phyloP scores from a whole-genome alignment of 176 grass and related monocot species.

The Oryza brachyantha region DNA sequence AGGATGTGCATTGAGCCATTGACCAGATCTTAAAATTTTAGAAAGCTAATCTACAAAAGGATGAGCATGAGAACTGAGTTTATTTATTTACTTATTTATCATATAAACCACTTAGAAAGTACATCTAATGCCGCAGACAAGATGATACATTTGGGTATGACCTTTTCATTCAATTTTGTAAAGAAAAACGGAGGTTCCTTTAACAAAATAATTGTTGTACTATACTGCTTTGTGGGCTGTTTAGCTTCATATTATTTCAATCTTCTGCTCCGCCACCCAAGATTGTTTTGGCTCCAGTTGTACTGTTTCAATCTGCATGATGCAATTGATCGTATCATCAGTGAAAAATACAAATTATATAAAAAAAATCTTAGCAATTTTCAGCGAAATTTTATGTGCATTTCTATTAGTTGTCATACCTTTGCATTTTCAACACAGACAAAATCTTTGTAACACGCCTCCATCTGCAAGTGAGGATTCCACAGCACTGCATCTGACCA shows the following conservation, averaged over 20 bases:
- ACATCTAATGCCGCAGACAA: background rate
- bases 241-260: conserved; percentile 44
- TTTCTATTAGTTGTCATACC: conserved; percentile 30
- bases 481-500: conserved; percentile 96
- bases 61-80: background rate
- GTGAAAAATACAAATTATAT: conserved; percentile 12
- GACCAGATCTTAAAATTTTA: background rate
- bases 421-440: conserved; percentile 98
- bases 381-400: conserved; percentile 2
- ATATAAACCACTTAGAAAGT: conserved; percentile 7
- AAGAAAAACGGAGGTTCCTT: background rate
- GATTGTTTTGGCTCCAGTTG: conserved; percentile 61
- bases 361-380: conserved; percentile 5
- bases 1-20: background rate
- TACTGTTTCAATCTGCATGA: conserved; percentile 60
- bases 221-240: background rate
- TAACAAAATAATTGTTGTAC: background rate
- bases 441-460: conserved; percentile 94
- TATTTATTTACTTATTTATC: conserved; percentile 30
- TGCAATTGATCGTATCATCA: conserved; percentile 30
- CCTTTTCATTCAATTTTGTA: conserved; percentile 21
- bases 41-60: background rate
- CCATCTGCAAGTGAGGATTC: conserved; percentile 96
- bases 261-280: conserved; percentile 71
- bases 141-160: background rate